Conservation (phyloP, 371 early-diverging fungal species). For the Lichtheimia hyalospora region DNA sequence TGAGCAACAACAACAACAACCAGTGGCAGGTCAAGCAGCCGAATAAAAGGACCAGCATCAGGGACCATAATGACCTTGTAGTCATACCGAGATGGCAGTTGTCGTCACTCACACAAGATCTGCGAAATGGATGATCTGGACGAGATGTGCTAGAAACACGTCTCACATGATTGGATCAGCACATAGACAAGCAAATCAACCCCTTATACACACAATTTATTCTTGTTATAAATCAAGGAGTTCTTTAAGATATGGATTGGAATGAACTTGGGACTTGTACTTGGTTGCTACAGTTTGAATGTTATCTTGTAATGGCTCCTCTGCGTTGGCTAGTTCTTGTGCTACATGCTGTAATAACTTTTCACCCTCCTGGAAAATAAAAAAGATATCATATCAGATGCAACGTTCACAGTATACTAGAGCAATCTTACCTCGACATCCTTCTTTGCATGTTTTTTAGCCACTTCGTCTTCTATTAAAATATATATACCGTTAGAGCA, state of each 20-base stretch:
- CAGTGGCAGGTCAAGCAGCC: too few relatives aligned
- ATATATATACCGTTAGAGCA: conserved; percentile 15
- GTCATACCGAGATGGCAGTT: too few relatives aligned
- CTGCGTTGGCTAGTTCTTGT: conserved; percentile 37
- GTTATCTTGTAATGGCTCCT: conserved; percentile 24
- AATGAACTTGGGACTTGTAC: conserved; percentile 38
- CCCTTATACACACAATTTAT: not conserved
- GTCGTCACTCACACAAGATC: too few relatives aligned
- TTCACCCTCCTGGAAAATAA: conserved; percentile 10
- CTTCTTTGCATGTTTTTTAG: conserved; percentile 23
- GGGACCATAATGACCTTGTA: too few relatives aligned
- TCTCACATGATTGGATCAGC: too few relatives aligned
- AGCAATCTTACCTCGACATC: conserved; percentile 36
- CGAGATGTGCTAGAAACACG: too few relatives aligned
- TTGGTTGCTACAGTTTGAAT: conserved; percentile 38
- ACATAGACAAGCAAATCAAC: not conserved
- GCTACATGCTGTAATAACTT: conserved; percentile 21
- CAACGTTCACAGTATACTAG: too few relatives aligned
- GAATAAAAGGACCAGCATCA: too few relatives aligned
- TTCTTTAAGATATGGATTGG: conserved; percentile 47
- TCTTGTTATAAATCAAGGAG: not conserved
- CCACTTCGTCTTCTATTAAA: conserved; percentile 1
- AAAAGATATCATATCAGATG: not conserved
- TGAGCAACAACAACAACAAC: not conserved
- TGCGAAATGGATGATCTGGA: too few relatives aligned